Conservation (phyloP, 345 rosid genomes). For the Eucalyptus regnans region DNA sequence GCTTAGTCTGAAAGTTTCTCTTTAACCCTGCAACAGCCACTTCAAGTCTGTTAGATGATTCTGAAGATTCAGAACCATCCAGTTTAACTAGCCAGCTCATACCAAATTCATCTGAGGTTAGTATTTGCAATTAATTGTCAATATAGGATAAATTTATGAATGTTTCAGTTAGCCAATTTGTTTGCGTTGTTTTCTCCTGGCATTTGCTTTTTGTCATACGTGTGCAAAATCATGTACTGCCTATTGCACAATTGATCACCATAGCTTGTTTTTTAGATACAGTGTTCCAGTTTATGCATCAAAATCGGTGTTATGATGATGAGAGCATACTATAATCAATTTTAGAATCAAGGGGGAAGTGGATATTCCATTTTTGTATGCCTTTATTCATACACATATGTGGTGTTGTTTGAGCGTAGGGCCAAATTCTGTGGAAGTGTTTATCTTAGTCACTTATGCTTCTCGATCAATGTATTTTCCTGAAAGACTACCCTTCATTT, state of each 20-base stretch:
- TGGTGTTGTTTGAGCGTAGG: not conserved
- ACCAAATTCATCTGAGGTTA: constrained; percentile 55
- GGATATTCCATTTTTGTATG: not conserved
- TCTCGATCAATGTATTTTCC: not conserved
- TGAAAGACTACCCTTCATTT: not conserved
- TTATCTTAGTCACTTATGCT: not conserved
- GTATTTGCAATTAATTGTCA: not conserved
- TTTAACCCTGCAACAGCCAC: constrained; percentile 10
- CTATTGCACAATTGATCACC: not conserved
- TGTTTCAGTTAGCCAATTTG: not conserved
- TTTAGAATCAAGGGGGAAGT: not conserved
- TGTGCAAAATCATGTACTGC: not conserved
- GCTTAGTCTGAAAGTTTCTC: not conserved
- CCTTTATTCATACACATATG: not conserved
- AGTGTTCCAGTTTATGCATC: not conserved
- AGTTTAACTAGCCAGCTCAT: constrained; percentile 27
- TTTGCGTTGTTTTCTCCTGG: not conserved
- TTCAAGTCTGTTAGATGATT: constrained; percentile 1
- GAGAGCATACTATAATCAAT: not conserved
- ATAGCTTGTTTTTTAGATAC: not conserved
- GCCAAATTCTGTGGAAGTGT: not conserved
- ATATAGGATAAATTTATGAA: not conserved
- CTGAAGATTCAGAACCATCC: constrained; percentile 24
- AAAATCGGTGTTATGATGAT: not conserved
- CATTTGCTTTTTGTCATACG: not conserved